Conservation (phyloP, 345 rosid genomes). For the Salix udensis region DNA sequence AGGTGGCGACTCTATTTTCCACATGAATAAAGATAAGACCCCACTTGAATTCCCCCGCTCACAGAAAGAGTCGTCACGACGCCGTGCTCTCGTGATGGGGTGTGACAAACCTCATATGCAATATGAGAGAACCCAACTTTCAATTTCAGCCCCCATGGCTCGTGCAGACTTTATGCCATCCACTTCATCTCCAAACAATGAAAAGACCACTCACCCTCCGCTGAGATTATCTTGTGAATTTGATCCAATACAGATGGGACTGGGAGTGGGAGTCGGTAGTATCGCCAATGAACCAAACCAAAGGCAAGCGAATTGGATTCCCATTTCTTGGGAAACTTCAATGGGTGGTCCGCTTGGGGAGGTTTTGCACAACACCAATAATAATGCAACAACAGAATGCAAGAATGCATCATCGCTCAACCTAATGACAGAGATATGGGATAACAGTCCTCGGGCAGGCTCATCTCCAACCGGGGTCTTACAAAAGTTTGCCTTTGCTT, state of each 20-base stretch:
- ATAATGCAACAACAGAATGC: slow-evolving; percentile 29
- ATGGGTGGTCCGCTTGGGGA: slow-evolving; percentile 79
- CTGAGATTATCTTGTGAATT: slow-evolving; percentile 42
- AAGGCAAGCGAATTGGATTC: slow-evolving; percentile 51
- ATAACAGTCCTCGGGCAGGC: slow-evolving; percentile 40
- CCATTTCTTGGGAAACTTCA: slow-evolving; percentile 55
- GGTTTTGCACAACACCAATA: slow-evolving; percentile 49
- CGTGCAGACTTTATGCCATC: slow-evolving; percentile 47
- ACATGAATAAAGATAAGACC: too few relatives aligned
- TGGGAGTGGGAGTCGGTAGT: slow-evolving; percentile 50
- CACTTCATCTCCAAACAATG: slow-evolving; percentile 47
- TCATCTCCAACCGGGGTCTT: slow-evolving; percentile 82
- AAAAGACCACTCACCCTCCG: slow-evolving; percentile 38
- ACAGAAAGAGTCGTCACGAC: too few relatives aligned
- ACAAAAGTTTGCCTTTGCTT: slow-evolving; percentile 64
- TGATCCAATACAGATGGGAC: slow-evolving; percentile 51
- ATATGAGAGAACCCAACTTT: slow-evolving; percentile 55
- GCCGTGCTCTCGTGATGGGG: too few relatives aligned
- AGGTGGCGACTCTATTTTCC: too few relatives aligned
- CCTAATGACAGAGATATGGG: slow-evolving; percentile 55
- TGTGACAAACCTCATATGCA: slow-evolving; percentile 38
- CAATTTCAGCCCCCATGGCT: slow-evolving; percentile 51
- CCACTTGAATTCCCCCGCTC: too few relatives aligned
- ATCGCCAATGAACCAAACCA: slow-evolving; percentile 33
- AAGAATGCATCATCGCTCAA: slow-evolving; percentile 45